These are phyloP conservation scores for Talaromyces wortmannii DNA, from an alignment of 495 filamentous ascomycete species.

Conservation along the genomic window DNA sequence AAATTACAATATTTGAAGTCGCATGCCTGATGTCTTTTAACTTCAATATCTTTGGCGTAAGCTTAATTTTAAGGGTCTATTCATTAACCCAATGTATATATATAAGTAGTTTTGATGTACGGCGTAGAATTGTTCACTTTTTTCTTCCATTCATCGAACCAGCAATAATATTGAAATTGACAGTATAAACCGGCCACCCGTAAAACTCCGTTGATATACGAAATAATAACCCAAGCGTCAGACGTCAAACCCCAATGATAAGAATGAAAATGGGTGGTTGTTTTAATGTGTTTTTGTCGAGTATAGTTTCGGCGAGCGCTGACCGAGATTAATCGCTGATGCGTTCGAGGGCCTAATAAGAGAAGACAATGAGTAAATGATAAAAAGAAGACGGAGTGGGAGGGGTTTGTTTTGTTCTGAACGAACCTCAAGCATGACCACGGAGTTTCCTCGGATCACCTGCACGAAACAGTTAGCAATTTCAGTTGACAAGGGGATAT, in stretches of 20 bases:
- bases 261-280: not conserved
- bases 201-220: not conserved
- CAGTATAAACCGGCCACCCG: not conserved
- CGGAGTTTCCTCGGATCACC: slow-evolving; percentile 88
- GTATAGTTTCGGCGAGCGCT: too few relatives aligned
- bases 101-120: too few relatives aligned
- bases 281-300: not conserved
- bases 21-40: too few relatives aligned
- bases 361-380: not conserved
- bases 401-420: not conserved
- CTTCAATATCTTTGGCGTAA: too few relatives aligned
- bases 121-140: not conserved
- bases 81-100: too few relatives aligned
- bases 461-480: slow-evolving; percentile 7
- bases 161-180: not conserved
- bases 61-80: too few relatives aligned
- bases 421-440: slow-evolving; percentile 86
- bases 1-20: too few relatives aligned
- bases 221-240: not conserved
- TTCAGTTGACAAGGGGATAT: not conserved
- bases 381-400: not conserved
- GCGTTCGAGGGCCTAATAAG: slow-evolving; percentile 47
- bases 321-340: slow-evolving; percentile 42
- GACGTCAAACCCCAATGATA: not conserved
- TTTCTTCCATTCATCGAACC: not conserved